Percentiles rank a stretch among this genome's conserved stretches.
Conservation (phyloP, 345 rosid species). For the Euphorbia lathyris region DNA sequence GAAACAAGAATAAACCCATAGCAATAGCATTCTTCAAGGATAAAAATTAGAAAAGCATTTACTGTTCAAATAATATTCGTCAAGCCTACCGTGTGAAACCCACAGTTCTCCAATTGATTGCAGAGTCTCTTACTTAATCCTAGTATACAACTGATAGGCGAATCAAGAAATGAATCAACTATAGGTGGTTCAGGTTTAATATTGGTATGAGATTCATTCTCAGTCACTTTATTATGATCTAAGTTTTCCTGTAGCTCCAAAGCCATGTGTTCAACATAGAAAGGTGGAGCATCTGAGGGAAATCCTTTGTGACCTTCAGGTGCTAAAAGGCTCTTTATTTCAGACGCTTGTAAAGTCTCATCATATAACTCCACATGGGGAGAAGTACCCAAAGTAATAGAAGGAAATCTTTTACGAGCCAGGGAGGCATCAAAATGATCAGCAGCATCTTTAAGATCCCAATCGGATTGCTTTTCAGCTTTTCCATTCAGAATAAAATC, state of each 20-base stretch:
- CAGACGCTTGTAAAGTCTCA: slow-evolving; percentile 27
- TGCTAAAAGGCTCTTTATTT: slow-evolving; percentile 28
- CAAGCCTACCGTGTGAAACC: slow-evolving; percentile 76
- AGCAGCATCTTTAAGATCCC: slow-evolving; percentile 31
- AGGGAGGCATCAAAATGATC: slow-evolving; percentile 47
- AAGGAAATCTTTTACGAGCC: slow-evolving; percentile 72
- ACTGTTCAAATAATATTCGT: slow-evolving; percentile 10
- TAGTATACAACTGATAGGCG: slow-evolving; percentile 48
- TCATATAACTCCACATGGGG: slow-evolving; percentile 58
- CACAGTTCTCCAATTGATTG: slow-evolving; percentile 60
- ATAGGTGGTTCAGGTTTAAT: slow-evolving; percentile 17
- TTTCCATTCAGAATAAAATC: slow-evolving; percentile 47
- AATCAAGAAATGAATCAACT: slow-evolving; percentile 44
- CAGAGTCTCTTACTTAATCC: slow-evolving; percentile 66
- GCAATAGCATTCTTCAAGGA: slow-evolving; percentile 13
- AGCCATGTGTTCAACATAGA: slow-evolving; percentile 22
- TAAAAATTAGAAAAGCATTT: slow-evolving; percentile 5
- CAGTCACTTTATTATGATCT: slow-evolving; percentile 21
- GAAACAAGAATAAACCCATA: slow-evolving; percentile 21
- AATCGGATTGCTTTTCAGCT: slow-evolving; percentile 35
- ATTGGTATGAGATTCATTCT: slow-evolving; percentile 20
- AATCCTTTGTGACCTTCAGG: slow-evolving; percentile 35
- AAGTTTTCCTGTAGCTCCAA: slow-evolving; percentile 35
- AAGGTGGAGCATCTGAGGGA: slow-evolving; percentile 32
- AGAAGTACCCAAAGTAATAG: slow-evolving; percentile 63